Evolutionary conservation across 441 rosid species (phyloP), one percentile per base, ranked within the genome.

Genomic region (Daphne laureola): DNA sequence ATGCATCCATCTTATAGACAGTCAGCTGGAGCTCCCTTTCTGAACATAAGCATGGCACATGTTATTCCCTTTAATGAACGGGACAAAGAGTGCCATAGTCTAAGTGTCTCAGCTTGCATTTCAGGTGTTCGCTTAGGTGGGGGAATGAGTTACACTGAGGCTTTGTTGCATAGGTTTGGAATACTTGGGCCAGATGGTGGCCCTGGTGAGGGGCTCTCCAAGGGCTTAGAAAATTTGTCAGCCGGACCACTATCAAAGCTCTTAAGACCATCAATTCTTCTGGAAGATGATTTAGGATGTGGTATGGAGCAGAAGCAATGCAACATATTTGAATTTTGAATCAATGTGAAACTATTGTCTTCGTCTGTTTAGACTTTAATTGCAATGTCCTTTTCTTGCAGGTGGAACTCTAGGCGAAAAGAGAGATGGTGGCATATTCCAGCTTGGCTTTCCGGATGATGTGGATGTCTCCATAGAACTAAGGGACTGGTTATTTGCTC

Each of bases 401-500:
- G 86, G 67, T 72, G 72, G 65, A 73, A 66, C 67, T 66, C 63
- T 66, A 23, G 85, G 69, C 61, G 71, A 68, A 52, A 71, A 61
- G 43, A 79, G 70, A 54, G 83, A 74, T 25, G 75, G 63, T 72
- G 77, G 65, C 50, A 55, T 82, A 58, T 54, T 79, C 63, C 87
- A 73, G 49, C 68, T 90, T 60, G 82, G 82, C 54, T 77, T 73
- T 59, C 96, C 96, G 14, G 93, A 87, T 79, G 90, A 90, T 59
- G 85, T 87, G 62, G 96, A 90, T 69, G 82, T 86, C 51, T 72
- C 78, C 41, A 42, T 90, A 53, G 96, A 87, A 67, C 75, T 93
- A 61, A 83, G 72, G 68, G 87, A 93, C 72, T 93, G 97, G 99
- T 68, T 93, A 64, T 93, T 93, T 85, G 91, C 99, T 61, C 83